phyloP scores from a whole-genome alignment of 1,284 basidiomycete genomes.

The Cutaneotrichosporon cyanovorans region DNA sequence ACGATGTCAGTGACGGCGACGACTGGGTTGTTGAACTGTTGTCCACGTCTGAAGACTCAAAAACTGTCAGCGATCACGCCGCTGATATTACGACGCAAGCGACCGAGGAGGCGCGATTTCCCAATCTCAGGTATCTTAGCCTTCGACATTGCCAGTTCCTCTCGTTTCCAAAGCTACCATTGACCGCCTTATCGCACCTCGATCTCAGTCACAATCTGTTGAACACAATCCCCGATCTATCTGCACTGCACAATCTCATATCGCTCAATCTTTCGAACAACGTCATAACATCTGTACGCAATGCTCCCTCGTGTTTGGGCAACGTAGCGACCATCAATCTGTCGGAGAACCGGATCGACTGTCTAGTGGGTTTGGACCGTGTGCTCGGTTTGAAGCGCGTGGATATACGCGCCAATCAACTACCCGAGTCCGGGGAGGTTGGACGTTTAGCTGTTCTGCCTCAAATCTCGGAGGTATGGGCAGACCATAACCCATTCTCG shows the following conservation, averaged over 20 bases:
- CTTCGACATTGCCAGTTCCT: constrained; percentile 34
- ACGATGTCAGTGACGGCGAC: constrained; percentile 42
- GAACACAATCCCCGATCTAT: constrained; percentile 55
- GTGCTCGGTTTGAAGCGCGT: constrained; percentile 72
- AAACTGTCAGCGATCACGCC: too few relatives aligned
- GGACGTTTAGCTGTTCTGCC: constrained; percentile 74
- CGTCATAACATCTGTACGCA: constrained; percentile 90
- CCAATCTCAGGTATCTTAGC: constrained; percentile 38
- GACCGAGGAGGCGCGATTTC: constrained; percentile 28
- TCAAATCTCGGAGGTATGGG: constrained; percentile 66
- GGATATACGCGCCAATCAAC: constrained; percentile 73
- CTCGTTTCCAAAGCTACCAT: constrained; percentile 53
- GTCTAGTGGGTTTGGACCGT: constrained; percentile 85
- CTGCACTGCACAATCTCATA: constrained; percentile 63
- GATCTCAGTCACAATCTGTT: constrained; percentile 82
- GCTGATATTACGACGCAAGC: not conserved
- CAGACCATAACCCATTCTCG: constrained; percentile 71
- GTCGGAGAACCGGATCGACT: constrained; percentile 78
- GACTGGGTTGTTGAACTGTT: constrained; percentile 43
- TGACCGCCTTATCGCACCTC: constrained; percentile 80
- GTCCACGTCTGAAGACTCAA: not conserved
- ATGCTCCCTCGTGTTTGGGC: constrained; percentile 74
- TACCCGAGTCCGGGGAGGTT: constrained; percentile 78
- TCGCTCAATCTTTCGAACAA: constrained; percentile 89
- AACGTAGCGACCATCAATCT: constrained; percentile 69